These are phyloP conservation scores for Nymphaea thermarum DNA, from an alignment of 164 flowering plant genomes.

Conservation along the genomic window DNA sequence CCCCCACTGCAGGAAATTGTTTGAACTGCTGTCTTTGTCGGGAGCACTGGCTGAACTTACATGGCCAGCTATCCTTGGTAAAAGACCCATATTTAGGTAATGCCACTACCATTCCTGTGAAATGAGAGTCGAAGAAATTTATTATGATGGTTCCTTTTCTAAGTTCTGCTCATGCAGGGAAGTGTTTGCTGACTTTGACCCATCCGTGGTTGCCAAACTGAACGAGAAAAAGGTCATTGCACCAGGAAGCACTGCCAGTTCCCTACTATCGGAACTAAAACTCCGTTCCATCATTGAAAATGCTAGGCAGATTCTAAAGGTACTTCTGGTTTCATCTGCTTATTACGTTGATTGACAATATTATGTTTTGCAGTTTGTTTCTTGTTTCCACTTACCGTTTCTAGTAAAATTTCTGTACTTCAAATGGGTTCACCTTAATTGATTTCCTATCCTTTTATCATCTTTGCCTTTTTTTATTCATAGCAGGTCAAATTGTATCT, in stretches of 20 bases:
- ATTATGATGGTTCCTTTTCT: neutral
- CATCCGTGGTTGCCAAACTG: slow-evolving; percentile 18
- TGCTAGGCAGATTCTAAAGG: slow-evolving; percentile 29
- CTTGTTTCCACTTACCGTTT: neutral
- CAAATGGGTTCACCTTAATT: neutral
- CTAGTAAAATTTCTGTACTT: neutral
- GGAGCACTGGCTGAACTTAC: slow-evolving; percentile 67
- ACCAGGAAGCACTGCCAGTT: slow-evolving; percentile 21
- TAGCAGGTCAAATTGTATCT: too few species aligned
- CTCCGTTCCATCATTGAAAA: slow-evolving; percentile 28
- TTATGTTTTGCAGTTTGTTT: neutral
- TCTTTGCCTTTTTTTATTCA: too few species aligned
- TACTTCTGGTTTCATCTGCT: neutral
- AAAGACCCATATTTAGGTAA: slow-evolving; percentile 55
- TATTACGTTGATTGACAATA: too few species aligned
- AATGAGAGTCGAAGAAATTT: neutral
- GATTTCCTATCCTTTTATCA: too few species aligned
- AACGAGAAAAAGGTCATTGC: slow-evolving; percentile 23
- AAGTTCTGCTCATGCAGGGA: slow-evolving; percentile 16
- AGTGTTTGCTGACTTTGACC: slow-evolving; percentile 26
- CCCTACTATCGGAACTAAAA: slow-evolving; percentile 22
- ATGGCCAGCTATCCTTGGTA: slow-evolving; percentile 57
- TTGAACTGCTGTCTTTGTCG: slow-evolving; percentile 49
- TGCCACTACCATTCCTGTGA: neutral
- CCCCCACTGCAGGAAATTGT: slow-evolving; percentile 35